Base-by-base conservation (phyloP, 192 early-diverging fungal genomes). In the Funneliformis geosporum region DNA sequence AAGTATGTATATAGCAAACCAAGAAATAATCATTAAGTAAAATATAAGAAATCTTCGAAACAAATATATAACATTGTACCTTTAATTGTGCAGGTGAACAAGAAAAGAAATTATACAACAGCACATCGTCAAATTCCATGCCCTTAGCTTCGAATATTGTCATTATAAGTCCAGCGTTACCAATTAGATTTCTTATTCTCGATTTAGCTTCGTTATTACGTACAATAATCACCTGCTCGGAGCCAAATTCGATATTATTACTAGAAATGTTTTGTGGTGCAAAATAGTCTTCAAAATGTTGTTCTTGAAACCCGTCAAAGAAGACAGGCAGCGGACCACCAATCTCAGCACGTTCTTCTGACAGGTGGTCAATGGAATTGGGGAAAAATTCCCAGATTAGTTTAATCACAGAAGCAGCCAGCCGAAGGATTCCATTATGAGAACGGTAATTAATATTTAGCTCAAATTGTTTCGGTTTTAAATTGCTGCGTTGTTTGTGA, bases 31-130 rank as follows among this genome's bases (percentile, higher is more conserved):
- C 21, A 55, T 0, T 21, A 6, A 18, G 21, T 6, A 18, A 21
- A 6, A 0, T 55, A 28, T 8, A 39, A 28, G n/a, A 39, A 25
- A 11, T 4, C n/a, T 40, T 38, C 44, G 4, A 14, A 55, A 73
- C n/a, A 27, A 75, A 43, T 40, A 23, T 23, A 43, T n/a, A 28
- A 42, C 16, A 75, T 40, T 23, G 23, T 75, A 75, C 74, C 60
- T 75, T 61, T 43, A 5, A 11, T 7, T 23, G 3, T 76, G 39
- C 75, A 14, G 40, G 40, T 47, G 75, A 65, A 43, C 65, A 8
- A 0, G 38, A 65, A 38, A 76, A 76, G 42, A 76, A 76, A 76
- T 76, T 76, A 76, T 76, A 76, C 75, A 76, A 76, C 61, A 76
- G 0, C 16, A 76, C 62, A n/a, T 60, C 73, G 11, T 74, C 23